These are phyloP conservation scores for Pseudodiploospora longispora DNA, from an alignment of 2,329 filamentous ascomycete species.

Conservation along the genomic window DNA sequence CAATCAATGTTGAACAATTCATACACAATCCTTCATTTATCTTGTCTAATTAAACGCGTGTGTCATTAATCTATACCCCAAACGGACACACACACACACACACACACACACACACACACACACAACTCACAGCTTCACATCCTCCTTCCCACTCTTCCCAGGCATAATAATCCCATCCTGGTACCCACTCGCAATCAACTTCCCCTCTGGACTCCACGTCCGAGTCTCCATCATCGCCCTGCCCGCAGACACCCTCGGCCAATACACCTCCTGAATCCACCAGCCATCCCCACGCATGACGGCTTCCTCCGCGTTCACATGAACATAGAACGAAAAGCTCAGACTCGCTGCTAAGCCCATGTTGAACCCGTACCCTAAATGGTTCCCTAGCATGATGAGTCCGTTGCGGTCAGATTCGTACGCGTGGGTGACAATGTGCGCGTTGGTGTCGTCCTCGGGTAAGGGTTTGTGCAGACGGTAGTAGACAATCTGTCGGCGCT, in stretches of 20 bases:
- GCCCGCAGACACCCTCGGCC: constrained; percentile 38
- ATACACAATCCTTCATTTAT: too few relatives aligned
- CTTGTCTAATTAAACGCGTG: too few relatives aligned
- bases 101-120: too few relatives aligned
- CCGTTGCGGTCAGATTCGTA: constrained; percentile 48
- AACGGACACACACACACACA: too few relatives aligned
- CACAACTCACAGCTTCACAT: constrained; percentile 16
- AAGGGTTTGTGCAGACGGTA: constrained; percentile 41
- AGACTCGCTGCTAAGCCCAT: constrained; percentile 36
- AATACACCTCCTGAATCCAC: constrained; percentile 47
- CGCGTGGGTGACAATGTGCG: constrained; percentile 40
- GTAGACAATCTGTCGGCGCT: constrained; percentile 39
- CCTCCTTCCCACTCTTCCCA: constrained; percentile 12
- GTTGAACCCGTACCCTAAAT: constrained; percentile 37
- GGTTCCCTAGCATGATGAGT: constrained; percentile 41
- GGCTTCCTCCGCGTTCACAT: constrained; percentile 39
- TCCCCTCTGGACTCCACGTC: constrained; percentile 45
- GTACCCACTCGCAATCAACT: constrained; percentile 46
- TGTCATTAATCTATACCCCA: too few relatives aligned
- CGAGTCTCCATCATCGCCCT: constrained; percentile 40
- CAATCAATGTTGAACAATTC: too few relatives aligned
- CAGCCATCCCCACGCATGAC: constrained; percentile 40
- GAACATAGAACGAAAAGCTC: constrained; percentile 45
- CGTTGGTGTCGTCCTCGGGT: constrained; percentile 30
- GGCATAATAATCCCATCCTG: constrained; percentile 41